Base-by-base conservation (phyloP, 1,139 yeast species). In the Nakaseomyces uthaithaninus region DNA sequence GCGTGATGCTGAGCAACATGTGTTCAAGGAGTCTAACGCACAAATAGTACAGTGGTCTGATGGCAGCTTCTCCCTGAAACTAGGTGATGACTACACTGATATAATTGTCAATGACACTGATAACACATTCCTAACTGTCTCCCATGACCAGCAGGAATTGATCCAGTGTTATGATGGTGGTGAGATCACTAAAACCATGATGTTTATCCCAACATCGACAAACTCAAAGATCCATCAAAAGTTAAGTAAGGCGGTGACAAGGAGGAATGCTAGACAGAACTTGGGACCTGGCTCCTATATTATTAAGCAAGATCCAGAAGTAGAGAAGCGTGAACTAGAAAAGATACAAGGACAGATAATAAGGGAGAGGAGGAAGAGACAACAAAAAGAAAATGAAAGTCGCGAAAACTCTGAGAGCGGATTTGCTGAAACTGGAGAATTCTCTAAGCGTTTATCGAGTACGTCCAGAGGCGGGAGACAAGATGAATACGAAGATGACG, bases 31-130 rank as follows among this genome's bases (percentile, higher is more conserved):
- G 59, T 81, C 94, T 5, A 91, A 91, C 57, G 80, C 96, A 3
- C 87, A 91, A 56, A 79, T 89, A 44, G 74, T 91, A 23, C 81
- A 84, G 59, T 91, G 99, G 99, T 81, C 83, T 43, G 97, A 91
- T 62, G 99, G 98, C 0, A 71, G 84, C 4, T 63, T 80, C 48
- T 86, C 96, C 2, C 67, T 91, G 46, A 89, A 86, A 54, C 67
- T 93, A 35, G 99, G 99, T 15, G 72, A 70, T 38, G 98, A 91
- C 62, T 72, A 82, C 51, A 91, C 89, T 54, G 97, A 89, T 57
- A 79, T 85, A 43, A 70, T 75, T 44, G 67, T 74, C 17, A 71
- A 76, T 44, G 77, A 81, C n/a, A 68, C 78, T 35, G 76, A 74
- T 41, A 94, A 87, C 59, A 79, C 83, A 36, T 75, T 81, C 45